phyloP scores from a whole-genome alignment of 139 green algal species.

The Tetraselmis chui region DNA sequence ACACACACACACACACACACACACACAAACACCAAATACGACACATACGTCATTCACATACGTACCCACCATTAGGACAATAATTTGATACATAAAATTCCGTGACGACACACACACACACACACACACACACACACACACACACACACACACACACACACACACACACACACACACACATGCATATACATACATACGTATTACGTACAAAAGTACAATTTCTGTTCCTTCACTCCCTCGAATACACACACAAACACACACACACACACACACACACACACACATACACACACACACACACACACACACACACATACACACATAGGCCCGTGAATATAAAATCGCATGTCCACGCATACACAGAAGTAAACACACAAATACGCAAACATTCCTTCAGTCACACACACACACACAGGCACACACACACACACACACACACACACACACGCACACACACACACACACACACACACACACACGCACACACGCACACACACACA shows the following conservation, averaged over 20 bases:
- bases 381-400: background rate
- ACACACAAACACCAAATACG: too few species aligned
- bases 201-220: background rate
- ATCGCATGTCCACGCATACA: background rate
- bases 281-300: background rate
- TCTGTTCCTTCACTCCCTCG: background rate
- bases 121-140: too few species aligned
- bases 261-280: background rate
- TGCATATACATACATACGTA: background rate
- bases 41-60: too few species aligned
- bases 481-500: slow-evolving; percentile 62
- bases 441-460: background rate
- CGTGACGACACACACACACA: too few species aligned
- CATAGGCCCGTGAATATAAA: background rate
- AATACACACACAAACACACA: background rate
- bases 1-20: too few species aligned
- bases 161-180: background rate
- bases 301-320: background rate
- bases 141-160: too few species aligned
- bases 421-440: background rate
- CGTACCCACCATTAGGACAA: too few species aligned
- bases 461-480: slow-evolving; percentile 57
- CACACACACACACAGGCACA: background rate
- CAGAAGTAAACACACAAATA: background rate
- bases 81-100: too few species aligned